These are phyloP conservation scores for Suillus placidus DNA, from an alignment of 768 basidiomycete species.

Conservation along the genomic window DNA sequence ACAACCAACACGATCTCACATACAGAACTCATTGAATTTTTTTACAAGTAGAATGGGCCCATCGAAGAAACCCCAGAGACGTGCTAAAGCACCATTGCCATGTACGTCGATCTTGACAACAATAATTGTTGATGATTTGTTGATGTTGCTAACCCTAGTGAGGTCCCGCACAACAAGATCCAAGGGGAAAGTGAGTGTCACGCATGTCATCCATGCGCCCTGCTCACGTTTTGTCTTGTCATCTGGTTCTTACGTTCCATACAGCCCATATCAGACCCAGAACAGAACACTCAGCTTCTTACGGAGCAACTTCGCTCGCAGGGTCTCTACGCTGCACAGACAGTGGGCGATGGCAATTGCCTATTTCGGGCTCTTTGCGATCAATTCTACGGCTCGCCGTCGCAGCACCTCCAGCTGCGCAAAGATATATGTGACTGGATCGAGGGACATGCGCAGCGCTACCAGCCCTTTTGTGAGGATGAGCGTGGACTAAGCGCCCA, in stretches of 20 bases:
- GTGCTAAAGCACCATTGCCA: constrained; percentile 39
- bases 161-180: constrained; percentile 62
- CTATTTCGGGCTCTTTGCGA: constrained; percentile 90
- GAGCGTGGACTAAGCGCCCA: constrained; percentile 78
- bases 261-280: constrained; percentile 57
- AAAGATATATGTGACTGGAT: constrained; percentile 85
- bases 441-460: constrained; percentile 63
- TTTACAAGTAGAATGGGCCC: constrained; percentile 43
- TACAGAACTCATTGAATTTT: constrained; percentile 29
- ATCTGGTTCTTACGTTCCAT: not conserved
- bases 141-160: constrained; percentile 41
- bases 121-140: constrained; percentile 6
- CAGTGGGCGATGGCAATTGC: constrained; percentile 90
- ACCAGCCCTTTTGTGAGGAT: constrained; percentile 86
- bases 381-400: constrained; percentile 79
- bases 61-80: constrained; percentile 43
- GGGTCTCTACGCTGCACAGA: constrained; percentile 86
- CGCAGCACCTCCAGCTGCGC: constrained; percentile 68
- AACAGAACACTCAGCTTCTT: constrained; percentile 65
- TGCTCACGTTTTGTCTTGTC: constrained; percentile 18
- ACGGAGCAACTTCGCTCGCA: constrained; percentile 72
- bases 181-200: constrained; percentile 54
- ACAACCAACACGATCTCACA: constrained; percentile 39
- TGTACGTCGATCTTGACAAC: constrained; percentile 39
- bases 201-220: constrained; percentile 22